Evolutionary conservation across 1,139 yeast species (phyloP), one percentile per base, ranked within the genome.

Genomic region (Arxiozyma slooffiae): DNA sequence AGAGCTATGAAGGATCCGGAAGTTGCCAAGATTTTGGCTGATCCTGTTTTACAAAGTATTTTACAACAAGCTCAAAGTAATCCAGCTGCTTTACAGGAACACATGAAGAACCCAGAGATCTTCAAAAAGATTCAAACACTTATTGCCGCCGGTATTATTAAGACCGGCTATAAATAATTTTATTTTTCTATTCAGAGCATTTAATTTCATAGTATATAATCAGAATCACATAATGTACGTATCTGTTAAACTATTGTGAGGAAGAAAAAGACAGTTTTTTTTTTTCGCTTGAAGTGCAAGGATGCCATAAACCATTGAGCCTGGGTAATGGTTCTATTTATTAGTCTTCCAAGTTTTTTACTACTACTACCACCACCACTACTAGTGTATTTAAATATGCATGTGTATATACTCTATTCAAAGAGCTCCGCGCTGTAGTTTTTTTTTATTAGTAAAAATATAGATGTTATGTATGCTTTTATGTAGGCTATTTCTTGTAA

Each of bases 51-150:
- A 97, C 94, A 89, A 72, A 85, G 92, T 54, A 92, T 94, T 60
- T 78, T 94, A 67, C 84, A 81, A 58, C 98, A 94, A 73, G 98
- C 97, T 20, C 87, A 85, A 69, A 88, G 82, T 55, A 86, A 94
- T 67, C 98, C 98, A 46, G 96, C 96, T 48, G 97, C 98, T 47
- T 78, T 94, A 60, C 94, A 87, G 67, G 97, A 92, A 61, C 98
- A 94, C 71, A 89, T 94, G 97, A 86, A 80, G 76, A 94, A 92
- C 71, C 97, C 98, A 38, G 95, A 82, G 57, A 89, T 94, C 50
- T 80, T 82, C 63, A 83, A 82, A 70, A 94, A 92, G 80, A 82
- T 94, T 63, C 85, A 86, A 68, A 79, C 86, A 65, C 79, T 94
- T 71, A 84, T 90, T 67, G 95, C 97, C 52, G 97, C 98, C 36